Conservation (phyloP, 805 yeast genomes). For the Torulaspora quercuum region DNA sequence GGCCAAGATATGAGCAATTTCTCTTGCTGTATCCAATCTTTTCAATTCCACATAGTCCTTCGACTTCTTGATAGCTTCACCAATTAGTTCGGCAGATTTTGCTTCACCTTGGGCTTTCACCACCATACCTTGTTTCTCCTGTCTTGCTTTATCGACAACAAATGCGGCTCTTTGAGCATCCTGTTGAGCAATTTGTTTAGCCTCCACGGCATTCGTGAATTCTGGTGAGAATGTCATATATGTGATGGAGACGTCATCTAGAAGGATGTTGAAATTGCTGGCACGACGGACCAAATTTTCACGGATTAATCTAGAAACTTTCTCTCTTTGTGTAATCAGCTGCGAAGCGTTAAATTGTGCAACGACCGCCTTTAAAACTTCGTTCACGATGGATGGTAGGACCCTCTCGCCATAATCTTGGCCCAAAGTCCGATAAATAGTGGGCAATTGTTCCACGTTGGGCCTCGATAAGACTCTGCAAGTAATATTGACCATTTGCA, state of each 20-base stretch:
- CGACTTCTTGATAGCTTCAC: slow-evolving; percentile 97
- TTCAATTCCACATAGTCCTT: slow-evolving; percentile 94
- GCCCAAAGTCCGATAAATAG: slow-evolving; percentile 88
- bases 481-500: slow-evolving; percentile 99
- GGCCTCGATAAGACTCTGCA: slow-evolving; percentile 96
- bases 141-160: slow-evolving; percentile 93
- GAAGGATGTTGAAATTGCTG: slow-evolving; percentile 72
- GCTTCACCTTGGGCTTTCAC: slow-evolving; percentile 99
- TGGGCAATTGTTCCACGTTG: slow-evolving; percentile 70
- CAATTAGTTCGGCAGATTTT: slow-evolving; percentile 93
- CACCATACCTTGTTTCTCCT: slow-evolving; percentile 95
- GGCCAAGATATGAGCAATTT: slow-evolving; percentile 82
- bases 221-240: slow-evolving; percentile 97
- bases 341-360: slow-evolving; percentile 99
- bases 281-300: slow-evolving; percentile 92
- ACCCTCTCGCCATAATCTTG: slow-evolving; percentile 95
- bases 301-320: slow-evolving; percentile 84
- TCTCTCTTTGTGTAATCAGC: slow-evolving; percentile 97
- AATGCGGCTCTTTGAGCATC: slow-evolving; percentile 99
- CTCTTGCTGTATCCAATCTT: slow-evolving; percentile 95
- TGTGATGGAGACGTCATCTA: slow-evolving; percentile 96
- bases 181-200: slow-evolving; percentile 98
- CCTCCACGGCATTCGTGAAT: slow-evolving; percentile 95
- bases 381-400: slow-evolving; percentile 95
- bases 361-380: slow-evolving; percentile 91